Percentiles rank a stretch among this genome's conserved stretches.
Evolutionary conservation across 176 grass and related monocot genomes (phyloP).

Genomic region (Leersia perrieri): DNA sequence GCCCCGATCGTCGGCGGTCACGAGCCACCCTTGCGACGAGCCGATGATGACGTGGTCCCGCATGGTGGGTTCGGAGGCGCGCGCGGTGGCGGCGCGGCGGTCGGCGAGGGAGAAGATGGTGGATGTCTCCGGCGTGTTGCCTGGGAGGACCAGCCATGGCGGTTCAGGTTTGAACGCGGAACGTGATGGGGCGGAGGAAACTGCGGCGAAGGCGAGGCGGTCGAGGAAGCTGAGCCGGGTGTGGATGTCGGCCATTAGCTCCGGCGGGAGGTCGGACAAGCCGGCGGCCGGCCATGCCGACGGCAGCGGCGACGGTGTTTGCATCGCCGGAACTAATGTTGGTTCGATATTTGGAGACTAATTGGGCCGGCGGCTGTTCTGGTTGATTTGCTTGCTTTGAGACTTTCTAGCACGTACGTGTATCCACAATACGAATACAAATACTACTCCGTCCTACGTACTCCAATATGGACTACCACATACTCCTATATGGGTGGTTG

Average conservation of each 20-base stretch:
- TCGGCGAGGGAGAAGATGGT: neutral
- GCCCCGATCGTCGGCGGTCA: neutral
- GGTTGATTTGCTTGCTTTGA: no score
- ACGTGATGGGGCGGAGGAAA: neutral
- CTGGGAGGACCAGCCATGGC: slow-evolving; percentile 15
- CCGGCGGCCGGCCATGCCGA: no score
- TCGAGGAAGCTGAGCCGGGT: neutral
- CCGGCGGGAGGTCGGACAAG: neutral
- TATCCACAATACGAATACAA: no score
- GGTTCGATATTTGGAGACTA: no score
- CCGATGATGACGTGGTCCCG: neutral
- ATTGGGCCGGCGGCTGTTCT: no score
- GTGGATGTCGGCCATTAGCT: neutral
- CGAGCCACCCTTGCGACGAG: slow-evolving; percentile 11
- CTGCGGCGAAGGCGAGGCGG: neutral
- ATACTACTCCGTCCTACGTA: no score
- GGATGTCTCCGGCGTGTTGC: neutral
- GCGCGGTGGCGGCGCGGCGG: no score
- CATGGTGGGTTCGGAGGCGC: neutral
- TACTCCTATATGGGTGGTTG: no score
- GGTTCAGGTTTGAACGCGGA: no score
- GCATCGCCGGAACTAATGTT: no score
- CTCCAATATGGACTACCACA: no score
- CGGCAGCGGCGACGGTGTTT: neutral
- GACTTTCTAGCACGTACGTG: no score